Evolutionary conservation across 495 filamentous ascomycete species (phyloP), one percentile per base, ranked within the genome.

Genomic region (Annulohypoxylon stygium): DNA sequence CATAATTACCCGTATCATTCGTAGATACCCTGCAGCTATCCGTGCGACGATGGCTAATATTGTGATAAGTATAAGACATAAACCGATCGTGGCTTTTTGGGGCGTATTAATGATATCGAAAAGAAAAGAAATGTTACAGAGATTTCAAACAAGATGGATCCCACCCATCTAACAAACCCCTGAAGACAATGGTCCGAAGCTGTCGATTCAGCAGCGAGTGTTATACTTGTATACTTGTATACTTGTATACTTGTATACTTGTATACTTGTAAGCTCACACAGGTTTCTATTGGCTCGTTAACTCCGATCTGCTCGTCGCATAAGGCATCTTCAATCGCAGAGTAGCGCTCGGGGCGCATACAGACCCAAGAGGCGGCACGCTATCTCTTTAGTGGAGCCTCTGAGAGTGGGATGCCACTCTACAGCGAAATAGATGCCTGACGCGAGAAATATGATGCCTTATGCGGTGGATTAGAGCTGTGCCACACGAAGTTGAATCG

Each of bases 361-460:
- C 12, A n/a, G 39, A n/a, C 4, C 12, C 12, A 43, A 43, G 12
- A 43, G 12, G 39, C 39, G 39, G 5, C 39, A 14, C 39, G 14
- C 12, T 4, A 20, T 10, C 23, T 18, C n/a, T 14, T n/a, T 34
- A 20, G 51, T 64, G 60, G 61, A 33, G 58, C 23, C n/a, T n/a
- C 16, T 20, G 25, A 14, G n/a, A n/a, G 4, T 14, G 11, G 9
- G 7, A 54, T 30, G 33, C 3, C 51, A 61, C 23, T 4, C 18
- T 11, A 58, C 26, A 50, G 8, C 2, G 33, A 63, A 12, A 37
- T 26, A 25, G 61, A 71, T 71, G 69, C 70, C 70, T 73, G 16
- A 73, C 39, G 59, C 71, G 65, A 65, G 34, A 50, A 47, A 58
- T n/a, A 3, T 25, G 59, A 67, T 74, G 71, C 71, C 65, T 74